Conservation (phyloP, 352 stramenopile species). For the Globisporangium ultimum region DNA sequence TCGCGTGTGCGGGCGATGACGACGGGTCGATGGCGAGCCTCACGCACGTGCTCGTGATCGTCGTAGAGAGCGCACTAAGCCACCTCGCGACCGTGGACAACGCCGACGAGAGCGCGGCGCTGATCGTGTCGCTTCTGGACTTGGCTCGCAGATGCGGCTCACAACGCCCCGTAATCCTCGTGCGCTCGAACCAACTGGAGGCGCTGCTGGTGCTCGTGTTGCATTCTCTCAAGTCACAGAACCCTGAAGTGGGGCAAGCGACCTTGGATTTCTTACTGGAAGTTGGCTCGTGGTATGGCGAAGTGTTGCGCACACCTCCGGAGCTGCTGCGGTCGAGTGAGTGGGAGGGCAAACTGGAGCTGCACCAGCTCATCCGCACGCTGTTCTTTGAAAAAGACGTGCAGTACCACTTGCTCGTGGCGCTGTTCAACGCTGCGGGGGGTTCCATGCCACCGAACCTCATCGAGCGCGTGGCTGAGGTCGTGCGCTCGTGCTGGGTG, state of each 20-base stretch:
- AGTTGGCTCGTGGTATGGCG: conserved; percentile 64
- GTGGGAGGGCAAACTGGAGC: conserved; percentile 46
- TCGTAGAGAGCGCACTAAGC: conserved; percentile 45
- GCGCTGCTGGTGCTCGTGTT: conserved; percentile 49
- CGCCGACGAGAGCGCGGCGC: conserved; percentile 47
- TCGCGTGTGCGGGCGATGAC: conserved; percentile 59
- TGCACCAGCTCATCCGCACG: conserved; percentile 61
- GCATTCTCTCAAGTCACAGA: conserved; percentile 63
- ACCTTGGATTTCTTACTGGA: conserved; percentile 65
- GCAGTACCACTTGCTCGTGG: conserved; percentile 65
- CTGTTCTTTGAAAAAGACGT: conserved; percentile 82
- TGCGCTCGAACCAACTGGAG: conserved; percentile 68
- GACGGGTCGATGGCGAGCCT: conserved; percentile 51
- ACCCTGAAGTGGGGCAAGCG: conserved; percentile 50
- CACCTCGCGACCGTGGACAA: conserved; percentile 46
- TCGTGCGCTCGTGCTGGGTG: conserved; percentile 70
- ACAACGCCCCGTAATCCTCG: conserved; percentile 58
- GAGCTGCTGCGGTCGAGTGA: conserved; percentile 43
- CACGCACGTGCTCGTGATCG: conserved; percentile 64
- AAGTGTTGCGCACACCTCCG: conserved; percentile 59
- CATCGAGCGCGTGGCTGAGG: conserved; percentile 63
- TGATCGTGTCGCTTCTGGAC: conserved; percentile 55
- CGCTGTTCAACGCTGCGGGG: conserved; percentile 60
- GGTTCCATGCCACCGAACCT: conserved; percentile 55
- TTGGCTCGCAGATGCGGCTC: conserved; percentile 53